Conservation (phyloP, 1,284 basidiomycete genomes). For the Austroboletus novae-zelandiae region DNA sequence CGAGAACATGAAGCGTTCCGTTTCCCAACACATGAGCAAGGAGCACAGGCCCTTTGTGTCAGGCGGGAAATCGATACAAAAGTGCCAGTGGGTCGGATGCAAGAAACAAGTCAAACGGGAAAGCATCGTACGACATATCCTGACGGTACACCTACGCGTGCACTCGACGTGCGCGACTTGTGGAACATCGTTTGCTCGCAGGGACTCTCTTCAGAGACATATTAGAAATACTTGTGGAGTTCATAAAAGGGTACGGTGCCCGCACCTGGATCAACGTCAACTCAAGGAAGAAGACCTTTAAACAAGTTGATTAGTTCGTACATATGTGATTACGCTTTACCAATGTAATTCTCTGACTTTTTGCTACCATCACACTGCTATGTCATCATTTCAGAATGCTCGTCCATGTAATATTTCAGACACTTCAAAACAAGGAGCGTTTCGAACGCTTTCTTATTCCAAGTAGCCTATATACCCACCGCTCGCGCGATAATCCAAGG, state of each 20-base stretch:
- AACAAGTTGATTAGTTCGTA: no score
- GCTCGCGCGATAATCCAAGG: no score
- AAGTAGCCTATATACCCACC: no score
- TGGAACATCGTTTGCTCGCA: constrained; percentile 23
- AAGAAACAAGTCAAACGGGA: constrained; percentile 24
- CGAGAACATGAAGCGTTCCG: constrained; percentile 8
- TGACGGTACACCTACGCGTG: constrained; percentile 24
- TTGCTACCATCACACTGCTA: no score
- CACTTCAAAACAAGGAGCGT: no score
- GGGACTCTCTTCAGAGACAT: constrained; percentile 31
- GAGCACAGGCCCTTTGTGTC: constrained; percentile 7
- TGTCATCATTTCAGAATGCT: no score
- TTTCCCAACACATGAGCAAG: constrained; percentile 14
- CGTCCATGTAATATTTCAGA: no score
- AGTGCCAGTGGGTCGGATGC: constrained; percentile 24
- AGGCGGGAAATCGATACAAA: constrained; percentile 9
- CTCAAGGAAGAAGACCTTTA: neutral
- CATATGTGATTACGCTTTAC: no score
- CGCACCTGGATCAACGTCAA: neutral
- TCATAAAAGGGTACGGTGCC: neutral
- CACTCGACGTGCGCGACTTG: constrained; percentile 15
- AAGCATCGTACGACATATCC: constrained; percentile 24
- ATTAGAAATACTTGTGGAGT: constrained; percentile 19
- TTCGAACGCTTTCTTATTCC: no score
- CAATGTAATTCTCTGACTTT: no score